These are phyloP conservation scores for Euphrasia arctica DNA, from an alignment of 305 asterid genomes.

Conservation along the genomic window DNA sequence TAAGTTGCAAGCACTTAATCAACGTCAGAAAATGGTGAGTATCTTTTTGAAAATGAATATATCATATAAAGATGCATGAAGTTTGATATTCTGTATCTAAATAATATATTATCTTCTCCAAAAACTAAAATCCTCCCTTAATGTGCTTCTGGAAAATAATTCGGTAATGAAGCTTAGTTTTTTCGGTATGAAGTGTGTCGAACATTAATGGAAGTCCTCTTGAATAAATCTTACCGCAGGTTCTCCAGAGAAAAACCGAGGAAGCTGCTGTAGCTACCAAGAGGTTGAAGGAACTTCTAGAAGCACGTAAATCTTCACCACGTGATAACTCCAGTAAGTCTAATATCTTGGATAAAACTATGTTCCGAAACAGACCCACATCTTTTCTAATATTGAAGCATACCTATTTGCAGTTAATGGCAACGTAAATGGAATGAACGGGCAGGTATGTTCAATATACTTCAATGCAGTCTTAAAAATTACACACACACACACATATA, in stretches of 20 bases:
- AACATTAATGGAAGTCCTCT: neutral
- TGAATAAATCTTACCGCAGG: conserved; percentile 44
- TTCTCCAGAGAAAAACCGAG: conserved; percentile 98
- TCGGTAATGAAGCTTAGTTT: neutral
- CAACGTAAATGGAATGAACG: conserved; percentile 76
- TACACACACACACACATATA: neutral
- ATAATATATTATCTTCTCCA: neutral
- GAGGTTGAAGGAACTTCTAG: conserved; percentile 96
- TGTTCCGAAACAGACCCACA: neutral
- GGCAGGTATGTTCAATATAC: conserved; percentile 46
- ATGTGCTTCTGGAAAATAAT: neutral
- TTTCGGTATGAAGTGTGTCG: neutral
- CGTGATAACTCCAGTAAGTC: conserved; percentile 84
- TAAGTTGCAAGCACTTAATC: conserved; percentile 93
- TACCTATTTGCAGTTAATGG: conserved; percentile 52
- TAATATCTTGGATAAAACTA: conserved; percentile 11
- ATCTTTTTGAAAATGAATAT: conserved; percentile 17
- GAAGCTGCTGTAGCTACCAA: conserved; percentile 99
- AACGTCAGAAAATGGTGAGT: conserved; percentile 94
- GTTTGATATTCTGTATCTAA: neutral
- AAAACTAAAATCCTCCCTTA: conserved; percentile 1
- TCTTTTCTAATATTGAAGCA: conserved; percentile 21
- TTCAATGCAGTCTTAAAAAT: neutral
- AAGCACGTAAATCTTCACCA: conserved; percentile 87
- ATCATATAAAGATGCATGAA: too few species aligned